Base-by-base conservation (phyloP, 140 eudicot species). In the Bidens hawaiensis region DNA sequence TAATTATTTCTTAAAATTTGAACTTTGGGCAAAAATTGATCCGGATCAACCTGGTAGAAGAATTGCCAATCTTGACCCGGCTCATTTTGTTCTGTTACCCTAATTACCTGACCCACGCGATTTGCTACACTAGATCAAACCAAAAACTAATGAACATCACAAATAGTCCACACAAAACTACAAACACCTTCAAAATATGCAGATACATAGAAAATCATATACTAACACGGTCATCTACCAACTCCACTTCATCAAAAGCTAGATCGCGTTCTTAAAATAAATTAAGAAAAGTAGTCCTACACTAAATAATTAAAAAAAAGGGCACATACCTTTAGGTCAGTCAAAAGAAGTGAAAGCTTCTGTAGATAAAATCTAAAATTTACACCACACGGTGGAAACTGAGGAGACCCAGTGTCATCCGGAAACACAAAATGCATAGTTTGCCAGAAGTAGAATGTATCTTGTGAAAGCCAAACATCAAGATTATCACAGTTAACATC, bases 381-480 rank as follows among this genome's bases (percentile, higher is more conserved):
- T 40, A 79, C 36, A 47, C 48, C 34, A 12, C 67, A 65, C 58
- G 71, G 43, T 34, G 72, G 43, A 48, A 64, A 31, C 21, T 69
- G 78, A 42, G 85, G 53, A 69, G 89, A 58, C 65, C 65, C 81
- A 1, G 75, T 41, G 58, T 71, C 78, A 67, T 71, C 79, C 42
- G 99, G 79, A 65, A 49, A 52, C 64, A 61, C 76, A 36, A 81
- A 75, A 41, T 64, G 55, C 46, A 75, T 60, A 68, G 60, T 68
- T 40, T 73, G 75, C 84, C 81, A 85, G 64, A 85, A 77, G 79
- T 72, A 73, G 38, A 81, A 75, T 22, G 75, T 41, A 65, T 85
- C 83, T 75, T 83, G 76, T 61, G 96, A 85, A 63, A 94, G 77
- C 82, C 90, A 79, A 68, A 83, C 65, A 71, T 94, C 95, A 6